A percentile compares a stretch with the other conserved stretches of the same genome.
Evolutionary conservation across 345 rosid species (phyloP).

Genomic region (Eutrema yunnanense): DNA sequence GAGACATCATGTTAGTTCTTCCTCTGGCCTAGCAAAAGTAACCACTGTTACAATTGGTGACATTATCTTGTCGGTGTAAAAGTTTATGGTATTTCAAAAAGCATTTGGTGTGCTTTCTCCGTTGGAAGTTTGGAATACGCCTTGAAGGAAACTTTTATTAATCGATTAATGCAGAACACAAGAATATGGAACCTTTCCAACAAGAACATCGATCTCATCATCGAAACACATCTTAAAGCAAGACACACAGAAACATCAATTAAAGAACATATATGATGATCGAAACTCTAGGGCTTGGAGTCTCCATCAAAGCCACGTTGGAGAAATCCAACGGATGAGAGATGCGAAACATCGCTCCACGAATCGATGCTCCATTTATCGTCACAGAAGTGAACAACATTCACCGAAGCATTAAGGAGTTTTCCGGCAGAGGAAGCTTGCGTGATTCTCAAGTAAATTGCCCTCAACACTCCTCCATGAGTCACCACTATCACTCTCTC

Average conservation of each 20-base stretch:
- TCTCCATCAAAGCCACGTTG: constrained; percentile 36
- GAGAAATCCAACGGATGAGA: constrained; percentile 29
- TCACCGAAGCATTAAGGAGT: constrained; percentile 30
- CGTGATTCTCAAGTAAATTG: constrained; percentile 27
- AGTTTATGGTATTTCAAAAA: not conserved
- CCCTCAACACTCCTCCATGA: constrained; percentile 36
- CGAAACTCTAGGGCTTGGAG: constrained; percentile 12
- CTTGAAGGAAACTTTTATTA: not conserved
- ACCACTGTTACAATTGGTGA: not conserved
- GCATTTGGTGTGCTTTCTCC: no score
- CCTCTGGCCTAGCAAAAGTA: not conserved
- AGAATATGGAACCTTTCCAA: not conserved
- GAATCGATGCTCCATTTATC: constrained; percentile 24
- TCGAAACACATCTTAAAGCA: not conserved
- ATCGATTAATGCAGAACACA: not conserved
- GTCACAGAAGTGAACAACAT: constrained; percentile 19
- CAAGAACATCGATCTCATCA: not conserved
- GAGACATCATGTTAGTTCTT: not conserved
- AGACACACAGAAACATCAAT: not conserved
- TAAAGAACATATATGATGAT: not conserved
- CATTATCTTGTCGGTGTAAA: constrained; percentile 7
- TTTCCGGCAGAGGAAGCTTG: constrained; percentile 29
- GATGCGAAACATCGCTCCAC: constrained; percentile 33
- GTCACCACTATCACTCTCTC: constrained; percentile 33
- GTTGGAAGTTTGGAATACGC: not conserved